Evolutionary conservation across 1,139 yeast genomes (phyloP).

Genomic region (Taphrina communis): DNA sequence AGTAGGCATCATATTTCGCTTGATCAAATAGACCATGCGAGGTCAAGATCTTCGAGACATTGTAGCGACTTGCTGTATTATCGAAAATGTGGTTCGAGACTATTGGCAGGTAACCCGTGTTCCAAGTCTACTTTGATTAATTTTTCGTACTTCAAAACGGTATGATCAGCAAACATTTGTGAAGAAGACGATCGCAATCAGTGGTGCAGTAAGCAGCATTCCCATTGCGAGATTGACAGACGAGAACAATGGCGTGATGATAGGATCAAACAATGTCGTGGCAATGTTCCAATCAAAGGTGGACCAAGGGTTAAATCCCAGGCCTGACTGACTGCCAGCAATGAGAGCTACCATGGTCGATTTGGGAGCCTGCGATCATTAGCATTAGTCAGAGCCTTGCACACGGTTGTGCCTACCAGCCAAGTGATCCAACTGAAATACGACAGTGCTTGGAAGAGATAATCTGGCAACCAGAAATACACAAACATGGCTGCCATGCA

Average conservation of each 20-base stretch:
- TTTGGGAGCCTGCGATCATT: conserved; percentile 53
- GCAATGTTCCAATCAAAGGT: conserved; percentile 52
- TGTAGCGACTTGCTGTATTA: conserved; percentile 57
- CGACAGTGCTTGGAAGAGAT: conserved; percentile 60
- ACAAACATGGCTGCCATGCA: conserved; percentile 55
- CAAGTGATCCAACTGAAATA: conserved; percentile 56
- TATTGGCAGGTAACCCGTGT: conserved; percentile 43
- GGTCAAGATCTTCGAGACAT: conserved; percentile 58
- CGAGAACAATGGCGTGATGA: conserved; percentile 55
- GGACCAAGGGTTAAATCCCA: conserved; percentile 59
- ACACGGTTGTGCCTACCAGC: conserved; percentile 3
- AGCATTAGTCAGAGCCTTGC: background rate
- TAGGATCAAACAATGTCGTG: background rate
- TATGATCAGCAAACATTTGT: background rate
- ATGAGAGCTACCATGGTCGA: conserved; percentile 61
- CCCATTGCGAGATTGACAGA: background rate
- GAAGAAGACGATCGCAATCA: conserved; percentile 3
- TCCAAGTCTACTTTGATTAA: conserved; percentile 50
- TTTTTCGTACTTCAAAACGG: background rate
- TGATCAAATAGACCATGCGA: conserved; percentile 56
- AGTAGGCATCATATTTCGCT: conserved; percentile 59
- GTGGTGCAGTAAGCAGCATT: background rate
- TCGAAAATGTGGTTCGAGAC: conserved; percentile 55
- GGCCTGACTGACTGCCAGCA: conserved; percentile 60
- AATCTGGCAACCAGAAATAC: conserved; percentile 66